A percentile compares a stretch with the other conserved stretches of the same genome.
These are phyloP conservation scores for Ceraceosorus bombacis DNA, from an alignment of 1,284 basidiomycete species.

Conservation along the genomic window DNA sequence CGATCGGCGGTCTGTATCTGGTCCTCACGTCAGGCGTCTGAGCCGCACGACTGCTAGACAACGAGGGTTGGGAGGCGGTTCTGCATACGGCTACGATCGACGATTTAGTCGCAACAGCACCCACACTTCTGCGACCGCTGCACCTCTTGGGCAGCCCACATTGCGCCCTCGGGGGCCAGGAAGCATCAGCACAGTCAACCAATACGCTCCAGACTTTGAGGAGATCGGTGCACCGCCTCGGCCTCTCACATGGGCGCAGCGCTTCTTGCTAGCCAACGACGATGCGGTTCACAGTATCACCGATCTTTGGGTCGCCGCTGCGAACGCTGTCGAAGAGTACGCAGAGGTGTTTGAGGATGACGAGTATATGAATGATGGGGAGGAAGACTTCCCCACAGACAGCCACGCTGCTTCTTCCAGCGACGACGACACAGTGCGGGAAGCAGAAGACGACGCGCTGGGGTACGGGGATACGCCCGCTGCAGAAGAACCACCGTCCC, in stretches of 20 bases:
- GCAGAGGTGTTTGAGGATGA: slow-evolving; percentile 52
- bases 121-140: not conserved
- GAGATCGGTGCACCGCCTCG: slow-evolving; percentile 20
- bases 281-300: slow-evolving; percentile 79
- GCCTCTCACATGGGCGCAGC: slow-evolving; percentile 63
- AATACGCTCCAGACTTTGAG: slow-evolving; percentile 42
- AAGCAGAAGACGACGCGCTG: slow-evolving; percentile 4
- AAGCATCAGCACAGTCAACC: slow-evolving; percentile 9
- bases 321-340: slow-evolving; percentile 63
- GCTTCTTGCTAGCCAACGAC: slow-evolving; percentile 63
- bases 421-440: slow-evolving; percentile 1
- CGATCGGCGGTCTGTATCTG: slow-evolving; percentile 15
- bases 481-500: slow-evolving; percentile 16
- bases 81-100: slow-evolving; percentile 33
- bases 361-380: slow-evolving; percentile 29
- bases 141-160: not conserved
- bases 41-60: slow-evolving; percentile 34
- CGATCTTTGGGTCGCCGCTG: slow-evolving; percentile 85
- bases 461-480: slow-evolving; percentile 18
- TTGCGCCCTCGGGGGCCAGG: not conserved
- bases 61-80: slow-evolving; percentile 28
- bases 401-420: slow-evolving; percentile 51
- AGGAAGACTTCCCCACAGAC: slow-evolving; percentile 54
- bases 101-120: not conserved
- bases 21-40: slow-evolving; percentile 14